Evolutionary conservation across 2,329 filamentous ascomycete species (phyloP), one percentile per base, ranked within the genome.

Genomic region (Aspergillus amoenus): DNA sequence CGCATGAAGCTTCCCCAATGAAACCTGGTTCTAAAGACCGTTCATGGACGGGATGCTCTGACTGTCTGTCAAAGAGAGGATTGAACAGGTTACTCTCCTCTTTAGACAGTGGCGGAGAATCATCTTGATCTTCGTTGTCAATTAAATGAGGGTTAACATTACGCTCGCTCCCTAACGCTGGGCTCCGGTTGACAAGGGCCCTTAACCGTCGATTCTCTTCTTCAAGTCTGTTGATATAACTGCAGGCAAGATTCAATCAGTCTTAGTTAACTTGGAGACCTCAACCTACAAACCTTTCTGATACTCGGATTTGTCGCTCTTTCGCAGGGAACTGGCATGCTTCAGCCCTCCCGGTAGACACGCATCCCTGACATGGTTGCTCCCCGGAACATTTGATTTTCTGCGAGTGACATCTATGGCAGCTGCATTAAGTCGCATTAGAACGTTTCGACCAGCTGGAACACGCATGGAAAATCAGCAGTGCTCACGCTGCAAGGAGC

Each of bases 401-500:
- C 17, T 53, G 37, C 18, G 24, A 15, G 12, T 53, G 49, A 15
- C 55, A 57, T 24, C 50, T 57, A 53, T 53, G 24, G 44, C 55
- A 57, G 39, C 55, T 57, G 27, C 43, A 27, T 41, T 18, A 32
- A 46, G 41, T 11, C 5, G 1, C 15, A 27, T 57, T 48, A 56
- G 47, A 47, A 41, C n/a, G n/a, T 5, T 13, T 13, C 34, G 8
- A 37, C 34, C 34, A 37, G 34, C 34, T 30, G 9, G 9, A 37
- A 37, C 34, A 37, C 13, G 12, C n/a, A 37, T n/a, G 34, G 15
- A 8, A 37, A 15, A 37, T 34, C 4, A 21, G 40, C 12, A 40
- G 47, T 55, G 27, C 55, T 52, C 37, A 57, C 55, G 55, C 55
- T 50, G 55, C 55, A 18, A 57, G 18, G 43, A 57, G 55, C 42